Conservation (phyloP, 2,329 filamentous ascomycete species). For the Leptographium procerum region DNA sequence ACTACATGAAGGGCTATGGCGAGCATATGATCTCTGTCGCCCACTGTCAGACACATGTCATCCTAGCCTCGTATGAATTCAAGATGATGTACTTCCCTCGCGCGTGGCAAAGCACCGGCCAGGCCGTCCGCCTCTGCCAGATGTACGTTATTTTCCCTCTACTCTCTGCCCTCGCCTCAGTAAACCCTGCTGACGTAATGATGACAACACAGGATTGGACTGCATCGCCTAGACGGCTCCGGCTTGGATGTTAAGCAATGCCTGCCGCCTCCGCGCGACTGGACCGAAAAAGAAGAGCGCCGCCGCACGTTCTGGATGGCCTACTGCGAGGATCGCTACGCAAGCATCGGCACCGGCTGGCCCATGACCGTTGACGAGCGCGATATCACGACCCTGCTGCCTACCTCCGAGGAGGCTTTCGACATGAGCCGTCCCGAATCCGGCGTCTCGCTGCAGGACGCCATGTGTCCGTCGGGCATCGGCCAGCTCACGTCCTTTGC, state of each 20-base stretch:
- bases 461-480: conserved; percentile 60
- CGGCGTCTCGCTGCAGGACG: conserved; percentile 58
- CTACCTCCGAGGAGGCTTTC: conserved; percentile 74
- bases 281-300: conserved; percentile 87
- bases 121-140: conserved; percentile 67
- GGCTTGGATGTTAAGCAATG: conserved; percentile 90
- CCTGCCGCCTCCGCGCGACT: conserved; percentile 74
- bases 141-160: conserved; percentile 51
- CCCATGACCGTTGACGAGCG: conserved; percentile 87
- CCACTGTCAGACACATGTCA: conserved; percentile 73
- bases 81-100: conserved; percentile 96
- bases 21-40: conserved; percentile 78
- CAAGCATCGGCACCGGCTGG: conserved; percentile 94
- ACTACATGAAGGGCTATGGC: conserved; percentile 86
- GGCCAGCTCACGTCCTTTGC: conserved; percentile 66
- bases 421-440: conserved; percentile 65
- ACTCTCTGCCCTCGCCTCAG: background rate
- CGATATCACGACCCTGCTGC: conserved; percentile 81
- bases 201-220: conserved; percentile 62
- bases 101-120: conserved; percentile 86
- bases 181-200: background rate
- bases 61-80: conserved; percentile 81
- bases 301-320: conserved; percentile 91
- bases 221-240: conserved; percentile 73
- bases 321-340: conserved; percentile 83